Evolutionary conservation across 78 protist species (phyloP), one percentile per base, ranked within the genome.

Genomic region (Dictyostelium capitatum): DNA sequence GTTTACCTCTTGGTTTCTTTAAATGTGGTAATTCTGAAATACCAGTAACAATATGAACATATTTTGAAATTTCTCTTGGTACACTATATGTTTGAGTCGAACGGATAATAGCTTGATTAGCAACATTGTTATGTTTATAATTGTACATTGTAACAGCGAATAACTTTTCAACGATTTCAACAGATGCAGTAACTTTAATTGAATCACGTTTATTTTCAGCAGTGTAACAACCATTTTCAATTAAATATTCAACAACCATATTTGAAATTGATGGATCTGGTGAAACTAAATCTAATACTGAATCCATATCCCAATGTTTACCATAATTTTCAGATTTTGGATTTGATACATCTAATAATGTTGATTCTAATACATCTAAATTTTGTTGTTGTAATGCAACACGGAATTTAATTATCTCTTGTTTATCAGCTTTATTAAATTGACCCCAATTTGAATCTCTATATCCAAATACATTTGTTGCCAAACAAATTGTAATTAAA

Each of bases 1-100:
- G 77, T 28, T 50, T 23, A 20, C 43, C 80, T 4, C 57, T 15
- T 9, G 69, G 15, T 43, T 23, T 73, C 74, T 70, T 77, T 4
- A n/a, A 19, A 56, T 90, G 87, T 74, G 95, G 95, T 11, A 90
- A 59, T 56, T 74, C 89, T n/a, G 89, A 83, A 53, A 90, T 30
- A 81, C 91, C 91, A 14, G 95, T 25, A 15, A 90, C 89, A n/a
- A 90, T 56, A 7, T 90, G 78, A 57, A 90, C 75, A n/a, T 48
- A 41, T 41, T 80, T 54, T 19, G 32, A 30, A 41, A 72, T 65
- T 51, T 90, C 67, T 4, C 15, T 14, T 75, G 89, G 95, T 43
- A 90, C 50, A 28, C 30, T 32, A 62, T 80, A 79, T 30, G 19
- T 23, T n/a, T 47, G 37, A n/a, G 30, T 12, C 20, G 95, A 79